A percentile compares a stretch with the other conserved stretches of the same genome.
These are phyloP conservation scores for Rhododendron simsii DNA, from an alignment of 148 eudicot genomes.

Conservation along the genomic window DNA sequence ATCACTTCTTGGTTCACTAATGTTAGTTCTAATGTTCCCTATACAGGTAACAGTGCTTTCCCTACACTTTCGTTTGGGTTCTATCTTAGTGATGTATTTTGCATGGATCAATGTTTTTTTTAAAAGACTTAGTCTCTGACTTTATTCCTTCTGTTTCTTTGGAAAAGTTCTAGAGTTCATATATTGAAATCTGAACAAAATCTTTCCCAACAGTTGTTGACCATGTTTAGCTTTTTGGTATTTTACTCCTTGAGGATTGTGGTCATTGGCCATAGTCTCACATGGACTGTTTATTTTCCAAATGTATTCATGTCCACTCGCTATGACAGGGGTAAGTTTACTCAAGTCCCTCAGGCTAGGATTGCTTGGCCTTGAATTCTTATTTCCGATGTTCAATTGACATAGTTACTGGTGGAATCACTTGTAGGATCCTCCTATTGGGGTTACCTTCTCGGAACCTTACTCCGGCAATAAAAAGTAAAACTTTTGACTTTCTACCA, in stretches of 20 bases:
- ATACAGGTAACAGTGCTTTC: conserved; percentile 38
- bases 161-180: background rate
- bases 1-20: conserved; percentile 50
- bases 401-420: background rate
- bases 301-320: background rate
- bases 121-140: background rate
- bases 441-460: background rate
- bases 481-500: background rate
- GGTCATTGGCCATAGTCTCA: background rate
- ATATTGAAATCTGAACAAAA: background rate
- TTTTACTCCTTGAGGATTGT: background rate
- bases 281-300: background rate
- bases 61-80: background rate
- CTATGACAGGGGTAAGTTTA: background rate
- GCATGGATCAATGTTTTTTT: background rate
- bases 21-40: conserved; percentile 57
- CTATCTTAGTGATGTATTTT: background rate
- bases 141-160: background rate
- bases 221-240: background rate
- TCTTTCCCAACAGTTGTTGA: background rate
- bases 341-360: background rate
- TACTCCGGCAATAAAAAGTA: background rate
- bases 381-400: background rate
- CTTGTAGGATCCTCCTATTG: background rate
- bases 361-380: background rate